Evolutionary conservation across 2,329 filamentous ascomycete genomes (phyloP), one percentile per base, ranked within the genome.

Genomic region (Dactylonectria estremocensis): DNA sequence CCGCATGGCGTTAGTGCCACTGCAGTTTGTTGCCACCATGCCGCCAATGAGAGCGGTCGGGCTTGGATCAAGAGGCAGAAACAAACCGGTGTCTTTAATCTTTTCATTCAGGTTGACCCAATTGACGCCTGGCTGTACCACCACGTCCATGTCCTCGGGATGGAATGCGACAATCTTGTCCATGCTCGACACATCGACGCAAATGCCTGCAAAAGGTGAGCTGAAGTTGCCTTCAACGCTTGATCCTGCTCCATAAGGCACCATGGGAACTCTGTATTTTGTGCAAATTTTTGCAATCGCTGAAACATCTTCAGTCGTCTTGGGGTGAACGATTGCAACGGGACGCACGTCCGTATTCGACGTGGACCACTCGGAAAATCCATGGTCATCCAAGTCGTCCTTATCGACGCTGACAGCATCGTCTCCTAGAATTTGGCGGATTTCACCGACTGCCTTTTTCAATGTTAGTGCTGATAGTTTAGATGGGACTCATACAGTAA

Each of bases 11-110:
- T 97, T 96, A 2, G 93, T 96, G 55, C 94, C 94, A 67, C 84
- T 87, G 77, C 85, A 87, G 54, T 85, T 85, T 11, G 91, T 93
- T 2, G 89, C 90, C 4, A 93, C 88, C 91, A 93, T 93, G 20
- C 94, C 94, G 57, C 94, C 94, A 69, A 97, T 95, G 87, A 92
- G 92, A 58, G 94, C 94, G 8, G 93, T 93, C 53, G 94, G 94
- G 31, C 93, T 93, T 5, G 94, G 94, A 77, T 97, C 94, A 0
- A 93, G 93, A 5, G 94, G 94, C 78, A 96, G 95, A 84, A 96
- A 96, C 0, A 97, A 85, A 33, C 90, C 91, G 52, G 92, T 87
- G 37, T 89, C 84, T 6, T 83, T 83, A 40, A 97, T 84, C 69
- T 90, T 85, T 77, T 93, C 90, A 77, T 96, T 96, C 22, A 97